Evolutionary conservation across 2,329 filamentous ascomycete genomes (phyloP).

Genomic region (Talaromyces sp.): DNA sequence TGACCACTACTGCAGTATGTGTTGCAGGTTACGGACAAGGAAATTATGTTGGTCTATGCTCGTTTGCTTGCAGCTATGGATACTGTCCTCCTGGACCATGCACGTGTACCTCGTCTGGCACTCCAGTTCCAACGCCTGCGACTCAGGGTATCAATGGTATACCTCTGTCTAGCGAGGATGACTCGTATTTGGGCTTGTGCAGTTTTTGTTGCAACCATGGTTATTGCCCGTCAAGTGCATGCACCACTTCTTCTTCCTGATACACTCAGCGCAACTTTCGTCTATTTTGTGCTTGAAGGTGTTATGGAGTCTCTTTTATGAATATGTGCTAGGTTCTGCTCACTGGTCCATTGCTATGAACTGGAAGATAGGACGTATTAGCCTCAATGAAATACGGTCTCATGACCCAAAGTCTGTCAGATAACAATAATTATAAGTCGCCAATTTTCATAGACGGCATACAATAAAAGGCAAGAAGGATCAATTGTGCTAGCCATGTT

Average conservation of each 20-base stretch:
- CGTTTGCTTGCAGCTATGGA: conserved; percentile 32
- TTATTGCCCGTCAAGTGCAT: conserved; percentile 43
- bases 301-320: not conserved
- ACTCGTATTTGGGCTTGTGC: conserved; percentile 48
- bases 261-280: not conserved
- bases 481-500: not conserved
- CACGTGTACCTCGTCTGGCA: conserved; percentile 30
- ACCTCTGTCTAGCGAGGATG: conserved; percentile 27
- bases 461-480: not conserved
- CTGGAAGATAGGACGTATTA: not conserved
- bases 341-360: not conserved
- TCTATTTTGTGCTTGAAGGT: not conserved
- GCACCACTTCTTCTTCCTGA: conserved; percentile 7
- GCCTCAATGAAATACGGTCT: not conserved
- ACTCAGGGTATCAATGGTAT: conserved; percentile 25
- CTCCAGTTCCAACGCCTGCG: conserved; percentile 27
- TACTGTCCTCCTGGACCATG: conserved; percentile 35
- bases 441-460: not conserved
- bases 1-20: conserved; percentile 21
- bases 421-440: not conserved
- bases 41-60: conserved; percentile 33
- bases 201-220: conserved; percentile 50
- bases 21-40: conserved; percentile 30
- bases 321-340: not conserved
- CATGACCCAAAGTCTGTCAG: not conserved